Base-by-base conservation (phyloP, 108 stramenopile species). In the Conticribra weissflogii region DNA sequence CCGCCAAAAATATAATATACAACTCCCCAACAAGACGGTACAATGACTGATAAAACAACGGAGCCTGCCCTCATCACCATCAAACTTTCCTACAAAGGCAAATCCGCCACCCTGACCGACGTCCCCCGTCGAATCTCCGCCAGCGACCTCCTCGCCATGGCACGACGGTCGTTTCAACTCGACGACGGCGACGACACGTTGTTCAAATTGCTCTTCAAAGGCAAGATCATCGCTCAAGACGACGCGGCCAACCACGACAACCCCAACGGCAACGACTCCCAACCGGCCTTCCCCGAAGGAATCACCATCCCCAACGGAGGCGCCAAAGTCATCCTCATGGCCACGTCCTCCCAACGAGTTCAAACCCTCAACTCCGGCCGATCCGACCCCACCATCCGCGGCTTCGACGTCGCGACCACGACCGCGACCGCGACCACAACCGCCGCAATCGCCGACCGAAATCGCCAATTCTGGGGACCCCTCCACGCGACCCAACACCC, bases 311-410 rank as follows among this genome's bases (percentile, higher is more conserved):
- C 63, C 18, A 81, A 54, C 5, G 34, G 59, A 21, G 74, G 74
- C n/a, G 63, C 67, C 47, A 89, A 86, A 54, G 60, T 92, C 3
- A 71, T 92, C 19, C 76, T 89, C 68, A 79, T 89, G 78, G 91
- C 85, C 0, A 79, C 87, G 7, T 25, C 59, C 14, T 23, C 32
- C 31, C 54, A 32, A 33, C 54, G 53, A 15, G 58, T 84, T 1
- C 41, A 67, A 46, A 71, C 65, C 45, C 31, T 89, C 24, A 79
- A 85, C 29, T 71, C 83, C 5, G 60, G 69, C 54, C 61, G 76
- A 55, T 85, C 84, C 14, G 92, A 93, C 79, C 92, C 92, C 9
- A 64, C 81, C 8, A 89, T 93, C 49, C 84, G 92, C 18, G 92
- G 89, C 1, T 93, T 90, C 63, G 86, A 83, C 30, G 59, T 82